phyloP scores from a whole-genome alignment of 208 protist genomes.

The Trypanosoma cruzi region DNA sequence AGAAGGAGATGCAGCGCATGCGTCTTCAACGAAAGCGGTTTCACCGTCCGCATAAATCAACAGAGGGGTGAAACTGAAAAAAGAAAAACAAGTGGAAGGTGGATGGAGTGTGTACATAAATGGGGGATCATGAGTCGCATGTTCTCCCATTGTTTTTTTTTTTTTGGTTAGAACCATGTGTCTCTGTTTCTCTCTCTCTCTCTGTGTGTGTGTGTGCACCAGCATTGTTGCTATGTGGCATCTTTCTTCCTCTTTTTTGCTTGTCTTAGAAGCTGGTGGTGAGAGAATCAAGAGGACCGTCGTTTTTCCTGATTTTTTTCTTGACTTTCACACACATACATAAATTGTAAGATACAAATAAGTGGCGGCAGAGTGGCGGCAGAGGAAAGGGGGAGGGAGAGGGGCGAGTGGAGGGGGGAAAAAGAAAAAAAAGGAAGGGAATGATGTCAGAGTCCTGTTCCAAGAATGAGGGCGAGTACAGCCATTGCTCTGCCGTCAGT shows the following conservation, averaged over 20 bases:
- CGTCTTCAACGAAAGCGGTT: constrained; percentile 48
- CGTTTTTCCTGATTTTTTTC: not conserved
- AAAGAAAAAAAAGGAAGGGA: not conserved
- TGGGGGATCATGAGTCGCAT: not conserved
- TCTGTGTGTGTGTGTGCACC: not conserved
- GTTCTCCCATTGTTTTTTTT: not conserved
- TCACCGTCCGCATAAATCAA: constrained; percentile 38
- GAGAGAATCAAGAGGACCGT: not conserved
- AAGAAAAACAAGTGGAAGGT: not conserved
- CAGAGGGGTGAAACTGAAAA: not conserved
- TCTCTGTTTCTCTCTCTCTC: not conserved
- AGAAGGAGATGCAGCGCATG: constrained; percentile 52
- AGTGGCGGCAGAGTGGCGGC: too few relatives aligned
- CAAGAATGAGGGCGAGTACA: not conserved
- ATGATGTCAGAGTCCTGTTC: not conserved
- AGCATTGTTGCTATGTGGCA: too few relatives aligned
- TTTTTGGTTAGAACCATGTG: not conserved
- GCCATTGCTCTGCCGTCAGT: not conserved
- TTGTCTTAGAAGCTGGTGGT: too few relatives aligned
- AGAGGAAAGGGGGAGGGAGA: not conserved
- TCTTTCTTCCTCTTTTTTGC: too few relatives aligned
- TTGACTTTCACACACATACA: too few relatives aligned
- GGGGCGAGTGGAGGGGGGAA: not conserved
- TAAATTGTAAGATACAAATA: too few relatives aligned
- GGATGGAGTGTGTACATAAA: not conserved